phyloP scores from a whole-genome alignment of 805 yeast species.

The Torulaspora quercuum region DNA sequence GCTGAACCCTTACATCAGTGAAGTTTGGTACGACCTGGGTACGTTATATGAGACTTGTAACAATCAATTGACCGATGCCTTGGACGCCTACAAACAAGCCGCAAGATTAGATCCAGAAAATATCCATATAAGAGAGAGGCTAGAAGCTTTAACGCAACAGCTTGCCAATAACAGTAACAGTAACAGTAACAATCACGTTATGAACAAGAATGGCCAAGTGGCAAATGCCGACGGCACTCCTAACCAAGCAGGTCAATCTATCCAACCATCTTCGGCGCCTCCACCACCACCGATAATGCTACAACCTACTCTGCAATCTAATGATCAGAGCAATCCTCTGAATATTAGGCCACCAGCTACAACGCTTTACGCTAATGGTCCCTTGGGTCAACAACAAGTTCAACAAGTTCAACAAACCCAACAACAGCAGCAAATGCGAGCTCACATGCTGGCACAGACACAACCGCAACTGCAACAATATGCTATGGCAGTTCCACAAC shows the following conservation, averaged over 20 bases:
- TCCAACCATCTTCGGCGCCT: constrained; percentile 7
- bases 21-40: constrained; percentile 98
- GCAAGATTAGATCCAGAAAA: constrained; percentile 92
- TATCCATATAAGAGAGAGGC: constrained; percentile 88
- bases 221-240: constrained; percentile 10
- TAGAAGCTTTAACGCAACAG: constrained; percentile 72
- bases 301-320: constrained; percentile 35
- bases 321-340: constrained; percentile 32
- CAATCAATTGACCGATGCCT: constrained; percentile 89
- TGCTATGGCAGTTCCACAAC: constrained; percentile 10
- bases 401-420: constrained; percentile 15
- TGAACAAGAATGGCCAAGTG: constrained; percentile 10
- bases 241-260: constrained; percentile 11
- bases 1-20: constrained; percentile 91
- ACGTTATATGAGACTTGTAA: constrained; percentile 96
- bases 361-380: constrained; percentile 20
- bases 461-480: constrained; percentile 20
- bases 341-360: constrained; percentile 28
- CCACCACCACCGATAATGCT: constrained; percentile 32
- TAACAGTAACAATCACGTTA: constrained; percentile 13
- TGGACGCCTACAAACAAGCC: constrained; percentile 96
- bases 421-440: constrained; percentile 24
- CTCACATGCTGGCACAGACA: constrained; percentile 12
- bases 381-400: constrained; percentile 15
- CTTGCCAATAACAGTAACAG: constrained; percentile 39